These are phyloP conservation scores for Hemileia vastatrix DNA, from an alignment of 1,284 basidiomycete species.

Conservation along the genomic window DNA sequence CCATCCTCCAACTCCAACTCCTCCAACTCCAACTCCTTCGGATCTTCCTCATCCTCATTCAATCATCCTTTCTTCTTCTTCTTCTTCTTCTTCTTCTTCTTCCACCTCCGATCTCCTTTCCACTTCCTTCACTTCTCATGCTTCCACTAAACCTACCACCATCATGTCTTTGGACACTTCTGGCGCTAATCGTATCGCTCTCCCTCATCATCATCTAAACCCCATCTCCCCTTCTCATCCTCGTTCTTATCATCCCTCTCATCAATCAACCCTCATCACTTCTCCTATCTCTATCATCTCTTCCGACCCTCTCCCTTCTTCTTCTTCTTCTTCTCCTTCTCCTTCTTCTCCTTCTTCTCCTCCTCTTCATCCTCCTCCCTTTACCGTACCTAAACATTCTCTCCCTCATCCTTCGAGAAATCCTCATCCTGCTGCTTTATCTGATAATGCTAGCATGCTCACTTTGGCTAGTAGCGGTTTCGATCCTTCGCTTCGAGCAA, in stretches of 20 bases:
- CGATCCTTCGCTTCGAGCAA: constrained; percentile 11
- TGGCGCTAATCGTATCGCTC: constrained; percentile 17
- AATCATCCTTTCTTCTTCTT: neutral
- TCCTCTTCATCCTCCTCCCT: neutral
- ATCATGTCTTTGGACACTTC: constrained; percentile 13
- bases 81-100: neutral
- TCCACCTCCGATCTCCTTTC: too few relatives aligned
- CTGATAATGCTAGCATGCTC: constrained; percentile 22
- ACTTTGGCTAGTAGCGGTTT: constrained; percentile 20
- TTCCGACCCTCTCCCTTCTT: constrained; percentile 2
- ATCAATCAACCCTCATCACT: neutral
- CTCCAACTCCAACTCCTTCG: neutral
- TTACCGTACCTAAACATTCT: constrained; percentile 14
- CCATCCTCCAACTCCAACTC: neutral
- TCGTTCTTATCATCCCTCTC: neutral
- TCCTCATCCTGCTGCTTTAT: constrained; percentile 17
- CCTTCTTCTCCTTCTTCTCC: neutral
- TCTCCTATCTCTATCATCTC: neutral
- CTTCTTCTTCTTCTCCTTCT: neutral
- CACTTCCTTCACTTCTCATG: constrained; percentile 4
- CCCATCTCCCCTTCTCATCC: neutral
- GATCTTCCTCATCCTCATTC: neutral
- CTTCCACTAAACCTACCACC: constrained; percentile 23
- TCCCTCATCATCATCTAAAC: neutral
- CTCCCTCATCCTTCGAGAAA: constrained; percentile 23